Evolutionary conservation across 2,329 filamentous ascomycete species (phyloP).

Genomic region (Mariannaea elegans): DNA sequence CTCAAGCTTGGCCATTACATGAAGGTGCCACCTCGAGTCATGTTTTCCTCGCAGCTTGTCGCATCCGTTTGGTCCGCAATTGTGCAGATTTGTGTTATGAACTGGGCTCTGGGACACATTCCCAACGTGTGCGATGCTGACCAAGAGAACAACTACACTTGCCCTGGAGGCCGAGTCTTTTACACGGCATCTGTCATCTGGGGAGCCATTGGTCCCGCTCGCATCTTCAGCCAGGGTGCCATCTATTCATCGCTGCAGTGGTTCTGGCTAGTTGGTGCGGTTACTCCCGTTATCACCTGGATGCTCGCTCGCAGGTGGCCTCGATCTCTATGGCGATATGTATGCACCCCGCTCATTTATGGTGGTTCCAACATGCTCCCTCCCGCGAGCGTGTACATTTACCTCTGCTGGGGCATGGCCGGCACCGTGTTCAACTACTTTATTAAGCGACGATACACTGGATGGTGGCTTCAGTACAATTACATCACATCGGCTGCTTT

Average conservation of each 20-base stretch:
- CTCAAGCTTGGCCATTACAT: slow-evolving; percentile 76
- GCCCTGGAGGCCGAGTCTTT: slow-evolving; percentile 63
- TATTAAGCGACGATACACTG: slow-evolving; percentile 70
- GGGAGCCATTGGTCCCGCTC: slow-evolving; percentile 75
- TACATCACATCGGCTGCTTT: slow-evolving; percentile 78
- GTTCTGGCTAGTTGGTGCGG: slow-evolving; percentile 75
- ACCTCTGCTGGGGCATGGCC: slow-evolving; percentile 74
- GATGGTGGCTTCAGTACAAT: slow-evolving; percentile 83
- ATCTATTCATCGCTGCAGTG: slow-evolving; percentile 72
- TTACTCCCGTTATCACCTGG: slow-evolving; percentile 71
- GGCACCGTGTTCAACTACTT: slow-evolving; percentile 75
- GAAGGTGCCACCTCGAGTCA: slow-evolving; percentile 68
- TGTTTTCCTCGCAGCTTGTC: slow-evolving; percentile 68
- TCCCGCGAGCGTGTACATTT: slow-evolving; percentile 75
- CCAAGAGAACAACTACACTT: slow-evolving; percentile 66
- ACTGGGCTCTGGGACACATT: slow-evolving; percentile 72
- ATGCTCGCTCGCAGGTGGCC: slow-evolving; percentile 69
- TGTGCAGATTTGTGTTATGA: slow-evolving; percentile 71
- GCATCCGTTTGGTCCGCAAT: slow-evolving; percentile 70
- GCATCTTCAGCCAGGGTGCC: slow-evolving; percentile 72
- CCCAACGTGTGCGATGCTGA: slow-evolving; percentile 65
- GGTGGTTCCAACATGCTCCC: slow-evolving; percentile 71
- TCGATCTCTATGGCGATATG: slow-evolving; percentile 68
- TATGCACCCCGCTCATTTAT: slow-evolving; percentile 75
- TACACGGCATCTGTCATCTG: slow-evolving; percentile 78